These are phyloP conservation scores for Isatis lusitanica DNA, from an alignment of 441 rosid genomes.

Conservation along the genomic window DNA sequence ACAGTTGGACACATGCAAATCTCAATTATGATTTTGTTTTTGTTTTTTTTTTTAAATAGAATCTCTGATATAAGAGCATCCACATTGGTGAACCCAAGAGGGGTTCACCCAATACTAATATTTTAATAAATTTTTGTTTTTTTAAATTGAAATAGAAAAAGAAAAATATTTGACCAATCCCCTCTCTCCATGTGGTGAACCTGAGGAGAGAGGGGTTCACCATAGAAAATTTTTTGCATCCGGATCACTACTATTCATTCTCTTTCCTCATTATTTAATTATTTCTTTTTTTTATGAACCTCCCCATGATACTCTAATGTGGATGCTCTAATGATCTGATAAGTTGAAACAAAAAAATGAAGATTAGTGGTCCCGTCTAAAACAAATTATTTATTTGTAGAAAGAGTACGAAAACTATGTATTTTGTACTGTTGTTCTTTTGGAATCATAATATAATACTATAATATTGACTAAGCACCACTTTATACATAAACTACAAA, in stretches of 20 bases:
- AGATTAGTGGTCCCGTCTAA: neutral
- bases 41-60: neutral
- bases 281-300: too few species aligned
- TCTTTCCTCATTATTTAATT: too few species aligned
- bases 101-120: too few species aligned
- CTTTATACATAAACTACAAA: neutral
- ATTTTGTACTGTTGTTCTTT: neutral
- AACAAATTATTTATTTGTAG: neutral
- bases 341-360: neutral
- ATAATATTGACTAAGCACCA: neutral
- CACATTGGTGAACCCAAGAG: too few species aligned
- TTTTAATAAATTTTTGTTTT: too few species aligned
- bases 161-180: too few species aligned
- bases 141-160: too few species aligned
- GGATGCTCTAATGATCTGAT: neutral
- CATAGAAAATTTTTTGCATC: too few species aligned
- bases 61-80: neutral
- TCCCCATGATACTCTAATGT: too few species aligned
- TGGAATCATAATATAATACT: neutral
- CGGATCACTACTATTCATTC: too few species aligned
- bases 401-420: neutral
- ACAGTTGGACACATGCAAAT: constrained; percentile 20
- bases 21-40: neutral
- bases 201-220: too few species aligned
- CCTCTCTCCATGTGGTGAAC: too few species aligned